Base-by-base conservation (phyloP, 306 rosid species). In the Vigna angularis region DNA sequence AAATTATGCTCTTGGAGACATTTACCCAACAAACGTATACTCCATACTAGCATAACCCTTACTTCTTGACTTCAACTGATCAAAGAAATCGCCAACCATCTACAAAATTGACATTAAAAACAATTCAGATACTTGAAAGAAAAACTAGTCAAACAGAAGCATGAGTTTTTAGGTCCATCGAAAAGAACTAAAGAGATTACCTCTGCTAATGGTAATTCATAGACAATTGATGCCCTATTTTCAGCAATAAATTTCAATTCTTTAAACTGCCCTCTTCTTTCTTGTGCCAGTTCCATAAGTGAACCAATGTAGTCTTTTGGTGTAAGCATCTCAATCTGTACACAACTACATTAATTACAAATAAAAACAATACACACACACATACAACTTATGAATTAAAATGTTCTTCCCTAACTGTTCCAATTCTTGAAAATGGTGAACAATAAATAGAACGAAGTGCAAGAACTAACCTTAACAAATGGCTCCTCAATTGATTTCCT, bases 41-140 rank as follows among this genome's bases (percentile, higher is more conserved):
- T 94, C 98, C 98, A 94, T 94, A 91, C 98, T 94, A 18, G 97
- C 98, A 58, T 94, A 94, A 61, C 98, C 98, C 80, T 92, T 94
- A 77, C 96, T 94, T 89, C 93, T 92, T 79, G 98, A 94, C 84
- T 94, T 94, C 52, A 90, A 92, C 88, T 94, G 98, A 78, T 94
- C 98, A 85, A 94, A 94, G 89, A 94, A 94, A 81, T 92, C 98
- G 68, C 97, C 97, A 66, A 90, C 89, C 91, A 89, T 84, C 88
- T 85, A 53, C 74, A 70, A 83, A 67, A 80, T 79, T 79, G 75
- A 73, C 64, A 72, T 36, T 72, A 52, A 70, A 70, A 45, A 47
- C 61, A 66, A 75, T 55, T 82, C 72, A 82, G 68, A 83, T 57
- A 40, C 36, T 13, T 72, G 78, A 40, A 61, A 57, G 49, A 61